phyloP scores from a whole-genome alignment of 2,329 filamentous ascomycete species.

The Hypoxylon sp. region DNA sequence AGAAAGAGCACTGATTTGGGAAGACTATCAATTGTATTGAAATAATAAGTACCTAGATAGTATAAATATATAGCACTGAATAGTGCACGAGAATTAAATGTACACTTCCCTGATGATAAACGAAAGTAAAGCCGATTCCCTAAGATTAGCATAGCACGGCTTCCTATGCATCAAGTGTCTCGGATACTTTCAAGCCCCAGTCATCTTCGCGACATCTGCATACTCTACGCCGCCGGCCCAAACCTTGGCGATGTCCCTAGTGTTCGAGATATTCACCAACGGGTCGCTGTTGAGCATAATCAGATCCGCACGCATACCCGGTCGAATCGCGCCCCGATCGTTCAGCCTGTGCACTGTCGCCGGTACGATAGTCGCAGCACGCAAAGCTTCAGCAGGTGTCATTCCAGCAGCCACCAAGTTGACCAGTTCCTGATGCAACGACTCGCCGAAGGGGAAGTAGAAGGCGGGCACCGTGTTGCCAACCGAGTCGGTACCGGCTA shows the following conservation, averaged over 20 bases:
- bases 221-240: conserved; percentile 42
- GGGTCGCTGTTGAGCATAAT: conserved; percentile 43
- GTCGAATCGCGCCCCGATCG: conserved; percentile 40
- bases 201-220: conserved; percentile 12
- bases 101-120: too few species aligned
- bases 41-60: too few species aligned
- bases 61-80: background rate
- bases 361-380: conserved; percentile 40
- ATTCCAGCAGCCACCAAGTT: conserved; percentile 41
- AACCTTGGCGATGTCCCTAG: conserved; percentile 38
- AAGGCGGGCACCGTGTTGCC: conserved; percentile 25
- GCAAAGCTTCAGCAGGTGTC: conserved; percentile 39
- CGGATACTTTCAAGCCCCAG: background rate
- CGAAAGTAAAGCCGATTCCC: too few species aligned
- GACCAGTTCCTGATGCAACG: conserved; percentile 43
- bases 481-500: conserved; percentile 46
- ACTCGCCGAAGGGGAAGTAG: conserved; percentile 35
- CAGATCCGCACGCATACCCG: conserved; percentile 43
- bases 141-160: too few species aligned
- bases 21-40: too few species aligned
- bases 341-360: conserved; percentile 33
- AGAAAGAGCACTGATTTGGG: too few species aligned
- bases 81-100: too few species aligned
- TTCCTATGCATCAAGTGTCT: background rate
- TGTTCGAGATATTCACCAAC: conserved; percentile 41